Evolutionary conservation across 768 basidiomycete genomes (phyloP).

Genomic region (Tephrocybe sp.): DNA sequence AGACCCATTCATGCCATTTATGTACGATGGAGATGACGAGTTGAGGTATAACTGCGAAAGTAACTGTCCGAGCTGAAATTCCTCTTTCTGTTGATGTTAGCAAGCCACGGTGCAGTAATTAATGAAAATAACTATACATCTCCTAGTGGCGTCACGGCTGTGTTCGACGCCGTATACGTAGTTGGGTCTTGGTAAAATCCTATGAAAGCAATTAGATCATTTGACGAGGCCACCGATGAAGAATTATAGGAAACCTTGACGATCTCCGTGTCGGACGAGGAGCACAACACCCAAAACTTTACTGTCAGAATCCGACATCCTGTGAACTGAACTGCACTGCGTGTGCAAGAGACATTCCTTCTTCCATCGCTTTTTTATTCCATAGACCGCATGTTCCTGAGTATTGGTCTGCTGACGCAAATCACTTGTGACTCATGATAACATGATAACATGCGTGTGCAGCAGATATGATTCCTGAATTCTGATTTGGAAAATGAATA

Average conservation of each 20-base stretch:
- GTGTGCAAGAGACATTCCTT: too few species aligned
- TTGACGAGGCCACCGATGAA: neutral
- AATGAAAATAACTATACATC: constrained; percentile 37
- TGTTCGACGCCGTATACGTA: constrained; percentile 53
- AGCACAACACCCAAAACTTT: constrained; percentile 55
- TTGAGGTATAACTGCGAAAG: constrained; percentile 55
- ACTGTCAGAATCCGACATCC: constrained; percentile 22
- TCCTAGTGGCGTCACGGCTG: constrained; percentile 66
- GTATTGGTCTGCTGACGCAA: neutral
- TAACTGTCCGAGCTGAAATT: constrained; percentile 51
- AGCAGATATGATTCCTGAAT: neutral
- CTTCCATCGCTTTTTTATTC: too few species aligned
- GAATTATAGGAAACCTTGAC: constrained; percentile 31
- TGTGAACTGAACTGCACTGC: too few species aligned
- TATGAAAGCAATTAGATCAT: constrained; percentile 11
- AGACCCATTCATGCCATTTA: constrained; percentile 38
- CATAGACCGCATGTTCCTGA: neutral
- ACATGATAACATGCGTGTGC: too few species aligned
- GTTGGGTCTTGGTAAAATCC: constrained; percentile 65
- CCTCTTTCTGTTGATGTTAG: constrained; percentile 41
- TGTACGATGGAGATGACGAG: constrained; percentile 47
- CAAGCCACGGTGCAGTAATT: neutral
- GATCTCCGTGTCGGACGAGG: constrained; percentile 58
- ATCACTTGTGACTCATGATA: neutral
- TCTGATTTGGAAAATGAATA: neutral